Percentiles rank a stretch among this genome's conserved stretches.
These are phyloP conservation scores for Telopea speciosissima DNA, from an alignment of 177 flowering plant species.

Conservation along the genomic window DNA sequence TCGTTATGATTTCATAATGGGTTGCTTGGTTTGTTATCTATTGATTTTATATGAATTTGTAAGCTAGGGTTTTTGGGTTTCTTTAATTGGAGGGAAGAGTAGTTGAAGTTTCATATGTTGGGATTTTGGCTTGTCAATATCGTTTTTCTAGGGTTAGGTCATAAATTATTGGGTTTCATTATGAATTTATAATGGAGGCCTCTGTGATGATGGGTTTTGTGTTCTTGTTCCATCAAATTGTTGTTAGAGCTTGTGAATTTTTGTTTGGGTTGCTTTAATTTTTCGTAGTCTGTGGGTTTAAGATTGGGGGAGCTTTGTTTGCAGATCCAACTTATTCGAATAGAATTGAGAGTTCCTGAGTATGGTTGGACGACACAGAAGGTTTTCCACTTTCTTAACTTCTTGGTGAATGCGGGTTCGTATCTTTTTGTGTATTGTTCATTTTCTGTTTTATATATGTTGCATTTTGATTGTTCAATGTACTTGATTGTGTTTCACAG, in stretches of 20 bases:
- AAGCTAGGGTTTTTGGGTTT: neutral
- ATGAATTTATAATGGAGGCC: neutral
- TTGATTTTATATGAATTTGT: too few relatives aligned
- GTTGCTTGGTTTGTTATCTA: too few relatives aligned
- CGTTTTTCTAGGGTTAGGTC: neutral
- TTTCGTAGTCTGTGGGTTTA: neutral
- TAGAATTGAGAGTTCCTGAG: constrained; percentile 88
- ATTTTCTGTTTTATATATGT: neutral
- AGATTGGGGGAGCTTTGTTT: constrained; percentile 1
- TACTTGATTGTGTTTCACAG: constrained; percentile 31
- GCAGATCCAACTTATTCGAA: constrained; percentile 79
- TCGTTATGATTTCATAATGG: too few relatives aligned
- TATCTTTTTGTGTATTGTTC: constrained; percentile 1
- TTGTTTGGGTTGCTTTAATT: neutral
- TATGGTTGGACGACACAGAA: constrained; percentile 98
- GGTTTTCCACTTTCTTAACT: constrained; percentile 89
- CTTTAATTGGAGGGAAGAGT: too few relatives aligned
- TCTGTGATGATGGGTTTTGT: neutral
- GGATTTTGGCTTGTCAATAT: too few relatives aligned
- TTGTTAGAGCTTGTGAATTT: neutral
- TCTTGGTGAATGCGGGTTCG: constrained; percentile 87
- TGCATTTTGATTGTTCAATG: constrained; percentile 1
- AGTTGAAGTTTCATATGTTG: too few relatives aligned
- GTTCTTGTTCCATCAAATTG: neutral
- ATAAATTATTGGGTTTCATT: neutral